Evolutionary conservation across 805 yeast species (phyloP), one percentile per base, ranked within the genome.

Genomic region (Starmerella sirachaensis): DNA sequence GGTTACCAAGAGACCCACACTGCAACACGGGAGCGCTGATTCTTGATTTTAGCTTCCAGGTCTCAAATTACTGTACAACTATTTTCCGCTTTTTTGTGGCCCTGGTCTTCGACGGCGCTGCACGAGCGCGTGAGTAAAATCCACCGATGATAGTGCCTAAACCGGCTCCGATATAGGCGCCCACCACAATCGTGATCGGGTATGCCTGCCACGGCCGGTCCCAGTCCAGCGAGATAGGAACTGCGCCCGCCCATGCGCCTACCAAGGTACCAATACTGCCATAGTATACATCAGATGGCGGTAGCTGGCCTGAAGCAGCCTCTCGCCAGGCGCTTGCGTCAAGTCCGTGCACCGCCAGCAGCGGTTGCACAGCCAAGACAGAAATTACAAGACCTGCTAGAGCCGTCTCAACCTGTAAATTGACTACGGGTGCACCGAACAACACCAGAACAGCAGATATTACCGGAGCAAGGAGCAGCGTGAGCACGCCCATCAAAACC

Each of bases 141-240:
- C 10, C 27, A 7, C 62, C 71, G 3, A 65, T 40, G 1, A 66
- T 35, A 29, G 73, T 66, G 3, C 93, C 95, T 2, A 70, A 48
- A 20, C 74, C 64, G 2, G 76, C 70, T n/a, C 95, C 96, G 0
- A 65, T 22, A 51, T 82, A 83, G 0, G 76, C 75, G 2, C 97
- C 96, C 7, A 71, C 66, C 11, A 88, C 63, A 29, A 88, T 66
- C 0, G 97, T 88, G 37, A 84, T 72, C 6, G 98, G 98, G 93
- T 95, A 88, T 37, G 66, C 69, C 59, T 88, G 98, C 98, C 98
- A 88, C 18, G 79, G 82, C 51, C 97, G 69, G 56, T 88, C 98
- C 98, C 98, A 88, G 58, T 88, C 98, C 42, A 91, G 65, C 0
- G 97, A 96, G 41, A 91, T 85, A 1, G 94, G 97, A 25, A 82